A percentile compares a stretch with the other conserved stretches of the same genome.
Evolutionary conservation across 768 basidiomycete genomes (phyloP).

Genomic region (Kwoniella dejecticola): DNA sequence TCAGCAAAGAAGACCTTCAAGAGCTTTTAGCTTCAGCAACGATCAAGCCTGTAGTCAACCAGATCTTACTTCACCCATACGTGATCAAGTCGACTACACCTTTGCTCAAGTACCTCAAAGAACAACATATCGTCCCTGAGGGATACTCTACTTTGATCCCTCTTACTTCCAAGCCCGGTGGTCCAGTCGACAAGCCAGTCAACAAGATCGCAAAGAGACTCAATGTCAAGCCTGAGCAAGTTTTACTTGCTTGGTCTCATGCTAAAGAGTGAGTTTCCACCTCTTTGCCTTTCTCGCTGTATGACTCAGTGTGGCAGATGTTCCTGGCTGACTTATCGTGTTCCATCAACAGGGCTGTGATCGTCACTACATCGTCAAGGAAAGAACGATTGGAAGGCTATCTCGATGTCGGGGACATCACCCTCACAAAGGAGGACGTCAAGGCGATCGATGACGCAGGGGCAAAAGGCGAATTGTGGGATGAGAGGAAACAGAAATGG

Average conservation of each 20-base stretch:
- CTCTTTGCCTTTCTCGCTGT: neutral
- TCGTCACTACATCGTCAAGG: slow-evolving; percentile 52
- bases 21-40: slow-evolving; percentile 28
- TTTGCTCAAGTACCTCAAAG: slow-evolving; percentile 28
- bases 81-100: slow-evolving; percentile 32
- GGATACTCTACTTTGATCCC: slow-evolving; percentile 44
- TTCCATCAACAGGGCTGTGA: slow-evolving; percentile 46
- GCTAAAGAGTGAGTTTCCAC: slow-evolving; percentile 39
- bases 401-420: slow-evolving; percentile 66
- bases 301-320: too few species aligned
- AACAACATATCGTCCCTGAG: slow-evolving; percentile 42
- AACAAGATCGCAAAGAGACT: slow-evolving; percentile 26
- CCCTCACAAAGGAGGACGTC: slow-evolving; percentile 53
- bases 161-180: slow-evolving; percentile 33
- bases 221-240: slow-evolving; percentile 37
- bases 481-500: slow-evolving; percentile 13
- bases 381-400: slow-evolving; percentile 67
- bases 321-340: too few species aligned
- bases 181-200: slow-evolving; percentile 28
- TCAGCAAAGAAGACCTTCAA: slow-evolving; percentile 35
- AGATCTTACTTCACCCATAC: slow-evolving; percentile 46
- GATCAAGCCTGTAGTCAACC: slow-evolving; percentile 47
- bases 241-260: slow-evolving; percentile 43
- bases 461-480: slow-evolving; percentile 42
- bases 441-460: slow-evolving; percentile 55